These are phyloP conservation scores for Trichoderma asperelloides DNA, from an alignment of 495 filamentous ascomycete genomes.

Conservation along the genomic window DNA sequence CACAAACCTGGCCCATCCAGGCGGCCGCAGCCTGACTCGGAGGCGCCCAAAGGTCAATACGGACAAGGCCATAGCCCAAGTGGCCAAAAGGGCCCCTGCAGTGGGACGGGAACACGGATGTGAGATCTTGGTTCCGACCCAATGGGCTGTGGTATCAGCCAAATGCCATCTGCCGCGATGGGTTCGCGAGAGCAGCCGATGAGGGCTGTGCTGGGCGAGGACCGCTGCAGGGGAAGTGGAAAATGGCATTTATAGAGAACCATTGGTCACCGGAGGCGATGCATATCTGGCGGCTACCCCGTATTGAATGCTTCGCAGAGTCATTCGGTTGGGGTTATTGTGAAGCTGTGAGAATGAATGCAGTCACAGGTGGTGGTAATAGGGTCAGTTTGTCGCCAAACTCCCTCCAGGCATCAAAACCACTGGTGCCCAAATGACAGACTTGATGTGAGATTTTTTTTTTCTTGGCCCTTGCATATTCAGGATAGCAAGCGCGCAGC, in stretches of 20 bases:
- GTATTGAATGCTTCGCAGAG: too few relatives aligned
- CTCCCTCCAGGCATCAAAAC: too few relatives aligned
- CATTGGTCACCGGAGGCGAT: background rate
- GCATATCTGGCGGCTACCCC: background rate
- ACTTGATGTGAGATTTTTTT: too few relatives aligned
- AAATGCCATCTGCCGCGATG: background rate
- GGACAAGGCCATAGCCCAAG: background rate
- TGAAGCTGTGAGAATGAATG: too few relatives aligned
- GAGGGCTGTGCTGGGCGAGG: background rate
- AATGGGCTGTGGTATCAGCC: background rate
- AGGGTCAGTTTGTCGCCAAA: too few relatives aligned
- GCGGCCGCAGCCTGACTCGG: background rate
- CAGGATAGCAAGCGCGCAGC: too few relatives aligned
- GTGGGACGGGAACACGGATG: slow-evolving; percentile 1
- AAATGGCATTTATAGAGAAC: background rate
- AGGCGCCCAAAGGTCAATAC: background rate
- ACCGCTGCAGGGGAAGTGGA: background rate
- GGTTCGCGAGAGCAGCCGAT: background rate
- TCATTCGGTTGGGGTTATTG: background rate
- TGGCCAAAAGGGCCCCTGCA: background rate
- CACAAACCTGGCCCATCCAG: background rate
- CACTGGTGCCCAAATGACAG: too few relatives aligned
- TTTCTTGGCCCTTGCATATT: too few relatives aligned
- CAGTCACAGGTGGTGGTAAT: too few relatives aligned
- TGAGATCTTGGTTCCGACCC: background rate